phyloP scores from a whole-genome alignment of 2,329 filamentous ascomycete species.

The Ophiocordyceps sinensis region DNA sequence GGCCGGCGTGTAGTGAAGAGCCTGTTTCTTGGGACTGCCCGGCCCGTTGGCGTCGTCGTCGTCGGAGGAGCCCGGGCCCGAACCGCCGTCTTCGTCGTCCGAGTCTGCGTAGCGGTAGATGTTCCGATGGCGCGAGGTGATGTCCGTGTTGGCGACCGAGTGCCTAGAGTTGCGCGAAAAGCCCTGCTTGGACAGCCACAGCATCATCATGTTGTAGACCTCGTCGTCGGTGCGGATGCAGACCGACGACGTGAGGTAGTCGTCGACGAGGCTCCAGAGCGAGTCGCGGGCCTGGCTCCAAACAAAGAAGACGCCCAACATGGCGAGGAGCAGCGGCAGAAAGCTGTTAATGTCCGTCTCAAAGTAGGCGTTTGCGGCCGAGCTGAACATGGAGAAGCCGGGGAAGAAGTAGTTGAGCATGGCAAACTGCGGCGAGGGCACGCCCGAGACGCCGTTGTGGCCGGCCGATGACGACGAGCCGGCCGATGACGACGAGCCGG shows the following conservation, averaged over 20 bases:
- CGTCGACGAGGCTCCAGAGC: conserved; percentile 30
- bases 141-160: conserved; percentile 50
- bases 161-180: conserved; percentile 45
- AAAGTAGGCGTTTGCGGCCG: conserved; percentile 38
- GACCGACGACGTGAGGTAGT: conserved; percentile 49
- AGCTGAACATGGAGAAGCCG: conserved; percentile 44
- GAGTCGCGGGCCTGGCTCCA: conserved; percentile 38
- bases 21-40: conserved; percentile 24
- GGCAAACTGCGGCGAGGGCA: conserved; percentile 22
- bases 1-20: conserved; percentile 49
- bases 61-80: conserved; percentile 13
- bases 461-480: not conserved
- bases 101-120: conserved; percentile 32
- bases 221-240: conserved; percentile 57
- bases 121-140: conserved; percentile 37
- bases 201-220: conserved; percentile 59
- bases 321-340: conserved; percentile 39
- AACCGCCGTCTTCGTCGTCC: conserved; percentile 27
- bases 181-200: conserved; percentile 48
- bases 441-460: conserved; percentile 2
- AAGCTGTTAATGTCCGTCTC: conserved; percentile 49
- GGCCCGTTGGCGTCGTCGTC: conserved; percentile 10
- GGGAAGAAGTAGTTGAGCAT: conserved; percentile 52
- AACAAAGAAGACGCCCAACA: conserved; percentile 33
- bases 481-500: not conserved